Conservation (phyloP, 805 yeast genomes). For the Nakazawaea ishiwadae region DNA sequence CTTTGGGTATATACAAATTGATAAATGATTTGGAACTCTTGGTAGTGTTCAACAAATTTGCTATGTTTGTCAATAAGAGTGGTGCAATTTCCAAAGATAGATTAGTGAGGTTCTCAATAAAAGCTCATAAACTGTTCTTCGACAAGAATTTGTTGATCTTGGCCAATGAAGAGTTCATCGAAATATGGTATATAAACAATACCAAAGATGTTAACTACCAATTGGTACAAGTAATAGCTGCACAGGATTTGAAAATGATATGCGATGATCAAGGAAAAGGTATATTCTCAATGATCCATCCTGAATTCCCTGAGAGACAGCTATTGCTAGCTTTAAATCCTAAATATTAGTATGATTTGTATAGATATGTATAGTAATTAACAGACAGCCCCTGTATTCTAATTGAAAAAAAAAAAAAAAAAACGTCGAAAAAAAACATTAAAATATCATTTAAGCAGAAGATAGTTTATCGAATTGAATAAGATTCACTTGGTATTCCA, state of each 20-base stretch:
- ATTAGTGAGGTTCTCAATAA: constrained; percentile 37
- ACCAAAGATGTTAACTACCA: constrained; percentile 28
- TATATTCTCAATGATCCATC: constrained; percentile 56
- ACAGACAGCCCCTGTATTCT: no score
- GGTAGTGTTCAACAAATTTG: constrained; percentile 67
- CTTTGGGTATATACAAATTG: constrained; percentile 64
- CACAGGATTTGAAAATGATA: constrained; percentile 51
- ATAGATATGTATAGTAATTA: no score
- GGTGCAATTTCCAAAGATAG: constrained; percentile 33
- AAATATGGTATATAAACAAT: constrained; percentile 57
- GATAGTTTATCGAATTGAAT: no score
- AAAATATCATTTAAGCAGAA: no score
- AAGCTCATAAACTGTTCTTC: constrained; percentile 34
- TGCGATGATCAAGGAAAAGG: constrained; percentile 31
- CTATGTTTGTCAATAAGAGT: constrained; percentile 52
- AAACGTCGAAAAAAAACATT: no score
- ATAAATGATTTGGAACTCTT: constrained; percentile 48
- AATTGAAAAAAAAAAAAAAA: no score
- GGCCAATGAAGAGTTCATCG: constrained; percentile 63
- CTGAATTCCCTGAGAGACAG: constrained; percentile 57
- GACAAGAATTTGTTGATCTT: constrained; percentile 45
- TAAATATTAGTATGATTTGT: constrained; percentile 3
- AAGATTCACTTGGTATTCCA: no score
- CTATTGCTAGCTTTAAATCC: constrained; percentile 35
- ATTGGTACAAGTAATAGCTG: constrained; percentile 65